Conservation (phyloP, 2,329 filamentous ascomycete species). For the Colletotrichum higginsianum region DNA sequence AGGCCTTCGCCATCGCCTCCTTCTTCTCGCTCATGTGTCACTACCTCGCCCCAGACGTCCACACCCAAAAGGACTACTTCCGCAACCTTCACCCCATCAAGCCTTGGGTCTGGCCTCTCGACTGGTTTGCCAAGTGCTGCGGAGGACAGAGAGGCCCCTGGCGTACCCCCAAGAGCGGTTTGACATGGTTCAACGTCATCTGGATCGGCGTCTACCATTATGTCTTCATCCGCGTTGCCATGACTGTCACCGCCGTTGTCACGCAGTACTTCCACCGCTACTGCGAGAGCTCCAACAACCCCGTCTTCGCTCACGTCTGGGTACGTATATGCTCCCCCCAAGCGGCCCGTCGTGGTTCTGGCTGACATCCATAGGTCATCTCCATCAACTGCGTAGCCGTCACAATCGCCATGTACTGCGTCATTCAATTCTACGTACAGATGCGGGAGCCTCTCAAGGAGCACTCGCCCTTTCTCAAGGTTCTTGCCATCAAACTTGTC, state of each 20-base stretch:
- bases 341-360: neutral
- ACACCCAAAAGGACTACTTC: constrained; percentile 88
- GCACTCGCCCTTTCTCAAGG: constrained; percentile 83
- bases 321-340: constrained; percentile 58
- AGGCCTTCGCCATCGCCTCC: constrained; percentile 88
- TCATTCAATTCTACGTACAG: constrained; percentile 90
- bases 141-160: constrained; percentile 79
- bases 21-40: constrained; percentile 89
- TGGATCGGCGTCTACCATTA: constrained; percentile 90
- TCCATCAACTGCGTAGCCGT: constrained; percentile 80
- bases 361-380: constrained; percentile 64
- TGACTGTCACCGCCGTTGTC: constrained; percentile 84
- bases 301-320: constrained; percentile 89
- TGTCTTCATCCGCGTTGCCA: constrained; percentile 83
- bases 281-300: constrained; percentile 84
- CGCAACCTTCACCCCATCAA: constrained; percentile 74
- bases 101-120: constrained; percentile 83
- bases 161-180: constrained; percentile 82
- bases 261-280: constrained; percentile 79
- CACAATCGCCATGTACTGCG: constrained; percentile 87
- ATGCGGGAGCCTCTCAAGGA: constrained; percentile 77
- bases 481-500: constrained; percentile 89
- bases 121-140: constrained; percentile 78
- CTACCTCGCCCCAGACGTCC: constrained; percentile 83
- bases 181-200: constrained; percentile 93